phyloP scores from a whole-genome alignment of 441 rosid species.

The Populus tomentosa region DNA sequence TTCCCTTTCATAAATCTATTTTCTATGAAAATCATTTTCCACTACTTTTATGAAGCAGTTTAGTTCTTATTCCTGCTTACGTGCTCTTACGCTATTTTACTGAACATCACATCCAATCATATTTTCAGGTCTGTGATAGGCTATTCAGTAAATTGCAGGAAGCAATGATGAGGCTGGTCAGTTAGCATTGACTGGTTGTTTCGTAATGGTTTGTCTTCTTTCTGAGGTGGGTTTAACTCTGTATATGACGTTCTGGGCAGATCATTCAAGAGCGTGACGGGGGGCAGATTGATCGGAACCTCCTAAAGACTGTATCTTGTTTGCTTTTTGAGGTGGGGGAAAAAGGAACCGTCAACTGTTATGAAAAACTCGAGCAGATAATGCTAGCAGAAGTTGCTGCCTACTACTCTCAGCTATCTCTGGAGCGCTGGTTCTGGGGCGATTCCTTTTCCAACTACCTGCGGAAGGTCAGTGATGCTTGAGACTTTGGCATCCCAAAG shows the following conservation, averaged over 20 bases:
- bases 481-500: background rate
- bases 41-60: too few relatives aligned
- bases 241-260: background rate
- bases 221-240: too few relatives aligned
- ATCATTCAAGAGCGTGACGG: slow-evolving; percentile 14
- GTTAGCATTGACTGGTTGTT: background rate
- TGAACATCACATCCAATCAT: background rate
- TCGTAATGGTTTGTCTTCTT: background rate
- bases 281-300: slow-evolving; percentile 3
- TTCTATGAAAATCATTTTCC: too few relatives aligned
- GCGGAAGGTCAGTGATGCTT: slow-evolving; percentile 10
- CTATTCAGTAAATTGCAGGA: slow-evolving; percentile 3
- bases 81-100: too few relatives aligned
- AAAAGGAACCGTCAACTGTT: background rate
- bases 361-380: slow-evolving; percentile 10
- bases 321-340: background rate
- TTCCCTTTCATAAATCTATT: too few relatives aligned
- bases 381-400: slow-evolving; percentile 19
- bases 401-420: slow-evolving; percentile 13
- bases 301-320: background rate
- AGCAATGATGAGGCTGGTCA: slow-evolving; percentile 5
- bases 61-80: too few relatives aligned
- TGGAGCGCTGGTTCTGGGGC: slow-evolving; percentile 11
- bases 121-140: slow-evolving; percentile 7
- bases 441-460: slow-evolving; percentile 8